Evolutionary conservation across 495 filamentous ascomycete species (phyloP), one percentile per base, ranked within the genome.

Genomic region (Annulohypoxylon maeteangense): DNA sequence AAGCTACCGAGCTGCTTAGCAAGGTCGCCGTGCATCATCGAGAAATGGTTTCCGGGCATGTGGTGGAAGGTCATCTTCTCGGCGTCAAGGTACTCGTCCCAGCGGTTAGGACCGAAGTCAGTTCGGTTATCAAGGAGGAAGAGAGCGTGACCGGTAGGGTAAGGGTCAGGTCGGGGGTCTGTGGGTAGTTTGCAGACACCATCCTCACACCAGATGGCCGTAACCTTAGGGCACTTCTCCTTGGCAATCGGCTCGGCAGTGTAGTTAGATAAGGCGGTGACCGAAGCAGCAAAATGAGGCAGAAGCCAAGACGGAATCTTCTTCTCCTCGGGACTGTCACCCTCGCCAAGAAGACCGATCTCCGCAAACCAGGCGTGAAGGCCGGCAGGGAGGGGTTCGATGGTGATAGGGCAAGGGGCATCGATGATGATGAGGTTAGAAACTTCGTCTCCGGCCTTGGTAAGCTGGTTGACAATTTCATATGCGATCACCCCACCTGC

Each of bases 401-500:
- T 89, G 12, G 87, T 89, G 62, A 92, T 86, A 1, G 88, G 92
- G 81, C 88, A 93, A 0, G 94, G 94, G 0, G 93, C 89, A 78
- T 97, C 94, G 64, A 97, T 89, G 54, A 97, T 84, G 54, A 97
- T 79, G 3, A 97, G 87, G 50, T 89, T 85, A 50, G 91, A 90
- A 44, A 97, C 91, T 55, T 81, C 78, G 32, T 95, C 91, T 23
- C 89, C 89, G 16, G 85, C 83, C 50, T 88, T 84, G 69, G 90
- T 84, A 7, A 97, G 83, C 67, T 93, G 90, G 59, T 88, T 88
- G 29, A 89, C 88, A 22, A 92, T 90, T 75, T 96, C 93, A 75
- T 92, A 97, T 23, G 93, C 93, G 69, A 94, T 90, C 34, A 95
- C 92, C 44, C 94, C 94, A 55, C 94, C 94, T 7, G 93, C 93